Percentiles rank a stretch among this genome's conserved stretches.
phyloP scores from a whole-genome alignment of 805 yeast genomes.

The Saccharomyces kudriavzevii region DNA sequence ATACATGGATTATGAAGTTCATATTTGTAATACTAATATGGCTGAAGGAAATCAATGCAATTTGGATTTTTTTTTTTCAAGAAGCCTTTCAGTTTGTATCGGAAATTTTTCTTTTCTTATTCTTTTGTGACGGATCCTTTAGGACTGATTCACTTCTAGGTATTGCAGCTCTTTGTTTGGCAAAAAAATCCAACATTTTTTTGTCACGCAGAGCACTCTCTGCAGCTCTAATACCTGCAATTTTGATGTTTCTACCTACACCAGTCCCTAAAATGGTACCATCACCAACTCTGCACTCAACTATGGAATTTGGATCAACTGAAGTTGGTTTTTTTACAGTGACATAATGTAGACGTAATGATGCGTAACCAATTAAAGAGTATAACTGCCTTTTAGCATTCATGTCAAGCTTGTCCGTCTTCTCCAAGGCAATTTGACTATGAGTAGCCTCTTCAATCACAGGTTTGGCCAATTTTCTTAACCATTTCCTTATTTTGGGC shows the following conservation, averaged over 20 bases:
- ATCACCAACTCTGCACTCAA: conserved; percentile 57
- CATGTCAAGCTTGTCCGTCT: conserved; percentile 36
- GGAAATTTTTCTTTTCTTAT: neutral
- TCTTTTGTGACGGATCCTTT: conserved; percentile 1
- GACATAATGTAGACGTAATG: conserved; percentile 52
- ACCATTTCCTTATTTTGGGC: conserved; percentile 48
- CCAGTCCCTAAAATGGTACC: conserved; percentile 66
- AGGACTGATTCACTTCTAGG: conserved; percentile 35
- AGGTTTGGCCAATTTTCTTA: conserved; percentile 43
- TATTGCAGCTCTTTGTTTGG: conserved; percentile 44
- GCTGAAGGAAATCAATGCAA: neutral
- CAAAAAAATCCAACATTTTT: conserved; percentile 54
- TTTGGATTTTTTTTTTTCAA: neutral
- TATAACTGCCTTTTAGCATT: conserved; percentile 76
- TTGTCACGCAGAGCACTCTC: conserved; percentile 62
- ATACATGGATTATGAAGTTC: neutral
- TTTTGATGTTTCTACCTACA: conserved; percentile 55
- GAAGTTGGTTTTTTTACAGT: conserved; percentile 33
- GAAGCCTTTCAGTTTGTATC: neutral
- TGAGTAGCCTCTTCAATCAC: conserved; percentile 26
- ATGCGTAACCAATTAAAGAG: conserved; percentile 70
- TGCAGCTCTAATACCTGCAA: conserved; percentile 83
- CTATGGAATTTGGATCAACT: conserved; percentile 40
- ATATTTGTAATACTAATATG: neutral
- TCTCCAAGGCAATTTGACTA: conserved; percentile 22